Evolutionary conservation across 1,139 yeast species (phyloP).

Genomic region (Neolecta irregularis): DNA sequence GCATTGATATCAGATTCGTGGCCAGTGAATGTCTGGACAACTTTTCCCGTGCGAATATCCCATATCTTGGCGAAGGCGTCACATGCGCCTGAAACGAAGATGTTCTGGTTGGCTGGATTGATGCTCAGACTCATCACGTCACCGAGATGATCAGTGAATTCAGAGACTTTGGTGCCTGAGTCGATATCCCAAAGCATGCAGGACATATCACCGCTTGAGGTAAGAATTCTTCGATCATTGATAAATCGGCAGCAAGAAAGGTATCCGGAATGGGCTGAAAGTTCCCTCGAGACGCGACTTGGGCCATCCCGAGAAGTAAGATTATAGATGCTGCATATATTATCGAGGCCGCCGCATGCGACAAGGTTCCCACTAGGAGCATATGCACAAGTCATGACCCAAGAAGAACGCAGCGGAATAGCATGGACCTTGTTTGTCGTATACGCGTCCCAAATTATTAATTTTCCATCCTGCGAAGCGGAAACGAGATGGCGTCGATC

Average conservation of each 20-base stretch:
- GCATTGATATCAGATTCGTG: constrained; percentile 55
- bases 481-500: constrained; percentile 48
- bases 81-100: constrained; percentile 58
- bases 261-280: constrained; percentile 61
- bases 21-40: constrained; percentile 44
- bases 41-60: constrained; percentile 44
- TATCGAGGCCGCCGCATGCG: constrained; percentile 76
- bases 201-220: constrained; percentile 76
- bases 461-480: constrained; percentile 76
- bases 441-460: constrained; percentile 69
- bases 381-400: constrained; percentile 64
- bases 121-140: constrained; percentile 50
- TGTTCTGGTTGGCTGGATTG: constrained; percentile 20
- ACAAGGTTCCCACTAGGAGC: constrained; percentile 50
- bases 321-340: constrained; percentile 56
- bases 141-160: constrained; percentile 62
- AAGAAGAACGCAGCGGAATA: constrained; percentile 40
- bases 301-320: constrained; percentile 20
- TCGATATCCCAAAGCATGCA: constrained; percentile 67
- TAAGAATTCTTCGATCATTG: constrained; percentile 39
- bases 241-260: constrained; percentile 61
- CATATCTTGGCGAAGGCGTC: constrained; percentile 60
- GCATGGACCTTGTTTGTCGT: constrained; percentile 62
- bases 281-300: constrained; percentile 15
- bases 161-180: constrained; percentile 39